Evolutionary conservation across 352 stramenopile genomes (phyloP).

Genomic region (Phytophthora melonis): DNA sequence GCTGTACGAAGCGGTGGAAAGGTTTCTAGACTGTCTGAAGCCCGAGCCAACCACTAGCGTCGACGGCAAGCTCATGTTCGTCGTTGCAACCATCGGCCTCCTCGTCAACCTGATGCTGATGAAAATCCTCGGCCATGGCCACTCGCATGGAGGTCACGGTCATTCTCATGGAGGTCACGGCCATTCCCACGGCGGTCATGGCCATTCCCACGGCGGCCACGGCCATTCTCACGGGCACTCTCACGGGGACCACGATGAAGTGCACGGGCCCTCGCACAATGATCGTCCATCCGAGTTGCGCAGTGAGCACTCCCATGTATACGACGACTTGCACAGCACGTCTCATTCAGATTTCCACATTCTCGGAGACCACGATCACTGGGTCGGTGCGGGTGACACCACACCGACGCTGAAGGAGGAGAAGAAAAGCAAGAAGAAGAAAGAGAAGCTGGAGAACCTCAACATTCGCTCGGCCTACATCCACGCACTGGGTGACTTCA

Average conservation of each 20-base stretch:
- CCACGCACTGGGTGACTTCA: constrained; percentile 97
- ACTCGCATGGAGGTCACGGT: constrained; percentile 50
- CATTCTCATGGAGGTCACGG: constrained; percentile 33
- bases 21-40: constrained; percentile 77
- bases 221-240: constrained; percentile 10
- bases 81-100: constrained; percentile 93
- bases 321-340: not conserved
- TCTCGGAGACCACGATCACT: not conserved
- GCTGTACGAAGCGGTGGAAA: constrained; percentile 91
- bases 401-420: not conserved
- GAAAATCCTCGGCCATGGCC: constrained; percentile 86
- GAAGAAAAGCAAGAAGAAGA: not conserved
- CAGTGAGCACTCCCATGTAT: not conserved
- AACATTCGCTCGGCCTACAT: constrained; percentile 96
- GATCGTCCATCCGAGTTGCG: not conserved
- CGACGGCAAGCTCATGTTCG: constrained; percentile 96
- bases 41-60: constrained; percentile 77
- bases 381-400: constrained; percentile 1
- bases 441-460: constrained; percentile 81
- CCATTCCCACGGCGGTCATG: constrained; percentile 20
- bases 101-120: constrained; percentile 96
- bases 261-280: not conserved
- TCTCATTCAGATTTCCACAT: not conserved
- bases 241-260: not conserved
- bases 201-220: not conserved